phyloP scores from a whole-genome alignment of 2,329 filamentous ascomycete species.

The Xylariaceae sp. region DNA sequence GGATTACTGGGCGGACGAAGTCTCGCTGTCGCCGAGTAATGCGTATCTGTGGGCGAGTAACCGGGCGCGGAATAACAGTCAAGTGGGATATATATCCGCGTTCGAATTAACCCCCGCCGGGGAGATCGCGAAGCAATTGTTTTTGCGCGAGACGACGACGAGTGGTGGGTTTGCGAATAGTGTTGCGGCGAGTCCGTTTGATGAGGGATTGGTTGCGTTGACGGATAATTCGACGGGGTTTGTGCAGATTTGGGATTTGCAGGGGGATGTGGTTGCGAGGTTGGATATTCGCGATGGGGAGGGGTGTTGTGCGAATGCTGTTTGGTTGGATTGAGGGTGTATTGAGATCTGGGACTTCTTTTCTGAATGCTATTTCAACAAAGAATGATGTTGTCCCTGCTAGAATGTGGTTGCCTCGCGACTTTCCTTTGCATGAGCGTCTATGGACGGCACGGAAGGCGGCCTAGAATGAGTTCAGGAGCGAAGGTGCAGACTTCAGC shows the following conservation, averaged over 20 bases:
- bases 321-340: slow-evolving; percentile 21
- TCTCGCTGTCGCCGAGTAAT: slow-evolving; percentile 27
- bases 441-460: too few relatives aligned
- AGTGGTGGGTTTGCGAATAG: slow-evolving; percentile 36
- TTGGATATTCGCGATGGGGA: slow-evolving; percentile 23
- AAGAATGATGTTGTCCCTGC: not conserved
- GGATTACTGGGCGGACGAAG: slow-evolving; percentile 33
- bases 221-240: slow-evolving; percentile 34
- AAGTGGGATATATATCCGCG: slow-evolving; percentile 33
- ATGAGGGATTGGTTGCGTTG: slow-evolving; percentile 31
- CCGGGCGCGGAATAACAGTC: slow-evolving; percentile 15
- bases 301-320: slow-evolving; percentile 28
- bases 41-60: slow-evolving; percentile 33
- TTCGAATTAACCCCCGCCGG: slow-evolving; percentile 30
- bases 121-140: slow-evolving; percentile 29
- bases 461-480: too few relatives aligned
- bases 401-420: not conserved
- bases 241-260: slow-evolving; percentile 34
- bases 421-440: too few relatives aligned
- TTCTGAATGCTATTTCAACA: too few relatives aligned
- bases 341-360: too few relatives aligned
- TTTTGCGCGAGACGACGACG: slow-evolving; percentile 29
- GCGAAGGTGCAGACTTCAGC: too few relatives aligned
- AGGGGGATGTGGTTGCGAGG: slow-evolving; percentile 20
- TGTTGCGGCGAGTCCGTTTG: slow-evolving; percentile 31